Conservation (phyloP, 768 basidiomycete genomes). For the Tephrocybe sp. region DNA sequence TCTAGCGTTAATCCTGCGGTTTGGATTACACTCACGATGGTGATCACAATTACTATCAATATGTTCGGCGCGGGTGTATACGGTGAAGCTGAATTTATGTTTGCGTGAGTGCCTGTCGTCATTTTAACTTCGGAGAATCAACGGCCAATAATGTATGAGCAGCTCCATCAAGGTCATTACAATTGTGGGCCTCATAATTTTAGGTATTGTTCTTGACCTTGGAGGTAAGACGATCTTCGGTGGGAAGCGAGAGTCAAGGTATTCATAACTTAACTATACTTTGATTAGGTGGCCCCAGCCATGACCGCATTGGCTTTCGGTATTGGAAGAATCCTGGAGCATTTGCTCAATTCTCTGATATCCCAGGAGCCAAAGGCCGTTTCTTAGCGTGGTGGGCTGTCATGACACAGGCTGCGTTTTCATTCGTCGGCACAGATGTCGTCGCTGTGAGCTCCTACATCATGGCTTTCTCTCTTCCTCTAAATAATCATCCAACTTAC, state of each 20-base stretch:
- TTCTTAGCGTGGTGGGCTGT: slow-evolving; percentile 65
- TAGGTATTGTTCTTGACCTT: slow-evolving; percentile 76
- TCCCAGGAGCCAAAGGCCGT: slow-evolving; percentile 67
- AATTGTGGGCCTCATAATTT: slow-evolving; percentile 68
- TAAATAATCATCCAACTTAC: too few relatives aligned
- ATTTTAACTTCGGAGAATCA: too few relatives aligned
- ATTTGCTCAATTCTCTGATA: slow-evolving; percentile 70
- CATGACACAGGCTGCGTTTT: slow-evolving; percentile 88
- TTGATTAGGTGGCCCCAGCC: slow-evolving; percentile 68
- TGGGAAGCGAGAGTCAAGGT: background rate
- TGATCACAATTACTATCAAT: slow-evolving; percentile 78
- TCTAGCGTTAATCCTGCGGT: slow-evolving; percentile 60
- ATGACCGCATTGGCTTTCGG: slow-evolving; percentile 70
- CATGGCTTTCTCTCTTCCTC: too few relatives aligned
- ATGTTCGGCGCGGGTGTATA: slow-evolving; percentile 76
- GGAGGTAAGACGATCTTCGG: slow-evolving; percentile 52
- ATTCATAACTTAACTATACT: too few relatives aligned
- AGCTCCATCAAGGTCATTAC: slow-evolving; percentile 89
- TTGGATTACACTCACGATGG: slow-evolving; percentile 78
- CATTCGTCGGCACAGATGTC: slow-evolving; percentile 91
- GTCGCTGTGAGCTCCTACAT: slow-evolving; percentile 83
- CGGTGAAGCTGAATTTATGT: slow-evolving; percentile 85
- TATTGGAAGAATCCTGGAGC: slow-evolving; percentile 92
- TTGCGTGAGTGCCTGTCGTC: slow-evolving; percentile 77
- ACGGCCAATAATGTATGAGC: slow-evolving; percentile 21